Evolutionary conservation across 2,329 filamentous ascomycete species (phyloP), one percentile per base, ranked within the genome.

Genomic region (Aspergillus sp.): DNA sequence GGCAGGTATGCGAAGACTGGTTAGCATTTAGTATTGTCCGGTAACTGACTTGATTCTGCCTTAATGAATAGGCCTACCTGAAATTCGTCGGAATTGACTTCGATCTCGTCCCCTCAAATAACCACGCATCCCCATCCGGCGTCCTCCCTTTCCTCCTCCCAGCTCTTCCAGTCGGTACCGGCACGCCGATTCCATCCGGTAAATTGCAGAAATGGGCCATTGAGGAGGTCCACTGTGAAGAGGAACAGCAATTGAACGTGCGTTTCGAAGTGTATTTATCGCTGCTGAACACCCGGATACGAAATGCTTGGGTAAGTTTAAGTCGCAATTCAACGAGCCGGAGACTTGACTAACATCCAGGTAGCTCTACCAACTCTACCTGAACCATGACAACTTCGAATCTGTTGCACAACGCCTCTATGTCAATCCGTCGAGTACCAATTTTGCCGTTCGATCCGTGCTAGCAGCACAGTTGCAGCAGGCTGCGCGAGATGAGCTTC

Each of bases 91-190:
- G 83, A 41, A 80, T 96, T 58, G 76, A 85, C 4, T 89, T 93
- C 72, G 79, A 80, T 53, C 79, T 88, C 52, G 79, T 86, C 6
- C 77, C 90, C 4, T 96, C 92, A 4, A 96, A 86, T 66, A 98
- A 98, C 74, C 95, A 98, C 79, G 92, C 93, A 52, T 96, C 93
- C 2, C 93, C 93, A 0, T 89, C 88, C 21, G 93, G 93, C 57
- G 82, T 87, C n/a, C 82, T 98, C 14, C 95, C 95, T 0, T 98
- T 96, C 76, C 82, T 99, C 44, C 82, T 93, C 8, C 88, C 90
- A 9, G 71, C 65, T 14, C 66, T 78, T 33, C 73, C 76, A 50
- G 62, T 73, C 27, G 73, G 76, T 52, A 69, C 76, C 7, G 69
- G 62, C 53, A 68, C 66, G 60, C 82, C 84, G 2, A 76, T 93